Base-by-base conservation (phyloP, 139 green algal genomes). In the Astrephomene gubernaculifera region DNA sequence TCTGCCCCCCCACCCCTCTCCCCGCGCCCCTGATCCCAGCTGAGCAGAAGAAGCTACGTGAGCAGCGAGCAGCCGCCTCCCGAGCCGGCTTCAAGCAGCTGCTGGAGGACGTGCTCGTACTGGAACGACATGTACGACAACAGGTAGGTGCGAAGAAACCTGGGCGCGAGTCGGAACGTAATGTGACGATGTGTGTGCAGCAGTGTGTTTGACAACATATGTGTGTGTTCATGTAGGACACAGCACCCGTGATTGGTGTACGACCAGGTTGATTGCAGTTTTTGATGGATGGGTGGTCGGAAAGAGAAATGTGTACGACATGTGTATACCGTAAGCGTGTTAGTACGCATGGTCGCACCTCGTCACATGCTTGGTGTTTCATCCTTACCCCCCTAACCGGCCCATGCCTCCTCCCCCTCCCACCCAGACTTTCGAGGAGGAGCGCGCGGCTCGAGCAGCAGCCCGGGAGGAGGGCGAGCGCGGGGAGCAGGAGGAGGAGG, bases 91-190 rank as follows among this genome's bases (percentile, higher is more conserved):
- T 94, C 79, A 61, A 68, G 43, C 81, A 87, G 8, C 86, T 97
- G 41, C 81, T 97, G 41, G 91, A 95, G 31, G 94, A 96, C 84
- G 89, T 88, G 0, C 68, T 91, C 45, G 73, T 68, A 76, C 72
- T 87, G 85, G 89, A 91, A 80, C 36, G 60, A 27, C 69, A 75
- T 38, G 79, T 85, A 61, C 79, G 64, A 7, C 17, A 72, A 39
- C 60, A 72, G 76, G 76, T 81, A 2, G 3, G 71, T 52, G n/a
- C n/a, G n/a, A n/a, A n/a, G n/a, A n/a, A n/a, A n/a, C n/a, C n/a
- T n/a, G n/a, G n/a, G n/a, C n/a, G n/a, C n/a, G n/a, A n/a, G n/a
- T n/a, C n/a, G n/a, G n/a, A n/a, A n/a, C n/a, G n/a, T n/a, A n/a
- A n/a, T n/a, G n/a, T n/a, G n/a, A n/a, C n/a, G n/a, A n/a, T n/a